Percentiles rank a stretch among this genome's conserved stretches.
phyloP scores from a whole-genome alignment of 2,329 filamentous ascomycete species.

The Fusarium mangiferae region DNA sequence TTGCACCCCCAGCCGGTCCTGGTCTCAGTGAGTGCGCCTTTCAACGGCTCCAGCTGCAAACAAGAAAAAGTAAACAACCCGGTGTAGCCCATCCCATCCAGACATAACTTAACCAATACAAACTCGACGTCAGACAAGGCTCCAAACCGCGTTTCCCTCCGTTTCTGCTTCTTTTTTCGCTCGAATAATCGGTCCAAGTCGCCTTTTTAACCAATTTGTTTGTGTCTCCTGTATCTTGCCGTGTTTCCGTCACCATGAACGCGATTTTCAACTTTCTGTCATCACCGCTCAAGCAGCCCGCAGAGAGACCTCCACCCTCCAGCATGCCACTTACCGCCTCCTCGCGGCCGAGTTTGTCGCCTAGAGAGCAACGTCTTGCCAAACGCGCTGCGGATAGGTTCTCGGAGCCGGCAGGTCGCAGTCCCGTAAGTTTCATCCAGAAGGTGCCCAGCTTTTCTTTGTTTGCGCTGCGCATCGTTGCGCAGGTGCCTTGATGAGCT shows the following conservation, averaged over 20 bases:
- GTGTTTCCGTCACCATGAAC: constrained; percentile 4
- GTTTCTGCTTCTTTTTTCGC: neutral
- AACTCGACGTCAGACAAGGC: constrained; percentile 7
- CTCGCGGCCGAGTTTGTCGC: constrained; percentile 17
- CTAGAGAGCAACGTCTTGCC: constrained; percentile 26
- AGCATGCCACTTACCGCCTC: constrained; percentile 29
- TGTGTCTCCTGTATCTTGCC: neutral
- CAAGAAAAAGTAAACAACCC: constrained; percentile 20
- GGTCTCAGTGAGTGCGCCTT: neutral
- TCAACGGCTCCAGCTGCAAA: neutral
- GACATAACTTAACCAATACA: neutral
- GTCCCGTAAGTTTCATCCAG: constrained; percentile 27
- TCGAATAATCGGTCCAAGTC: neutral
- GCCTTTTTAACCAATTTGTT: neutral
- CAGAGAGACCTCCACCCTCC: neutral
- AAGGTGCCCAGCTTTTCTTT: neutral
- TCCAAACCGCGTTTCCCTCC: neutral
- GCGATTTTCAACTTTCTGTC: constrained; percentile 31
- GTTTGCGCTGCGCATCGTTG: neutral
- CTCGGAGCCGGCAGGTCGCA: constrained; percentile 20
- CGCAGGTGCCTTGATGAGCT: neutral
- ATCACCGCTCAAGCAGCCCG: constrained; percentile 38
- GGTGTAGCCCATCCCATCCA: neutral
- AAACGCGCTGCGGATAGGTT: constrained; percentile 19
- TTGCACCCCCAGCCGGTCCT: neutral